Evolutionary conservation across 208 protist species (phyloP), one percentile per base, ranked within the genome.

Genomic region (Histomonas meleagridis): DNA sequence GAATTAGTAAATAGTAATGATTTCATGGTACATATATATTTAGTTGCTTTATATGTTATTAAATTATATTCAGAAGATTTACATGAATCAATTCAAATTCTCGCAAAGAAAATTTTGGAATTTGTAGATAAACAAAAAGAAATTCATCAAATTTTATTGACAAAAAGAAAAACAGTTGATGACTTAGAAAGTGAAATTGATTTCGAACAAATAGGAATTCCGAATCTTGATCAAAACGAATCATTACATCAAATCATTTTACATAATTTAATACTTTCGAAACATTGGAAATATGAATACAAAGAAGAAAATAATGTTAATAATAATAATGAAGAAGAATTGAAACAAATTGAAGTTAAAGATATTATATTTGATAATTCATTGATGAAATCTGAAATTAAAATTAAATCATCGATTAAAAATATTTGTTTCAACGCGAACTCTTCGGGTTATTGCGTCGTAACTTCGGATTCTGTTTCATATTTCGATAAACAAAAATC

Each of bases 161-260:
- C 7, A 65, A 65, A 28, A 32, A 12, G 60, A 10, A 65, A n/a
- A 65, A n/a, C 16, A n/a, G n/a, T 65, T 65, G n/a, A 65, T 65
- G 3, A 65, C 3, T 10, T 65, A n/a, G 23, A 18, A n/a, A 46
- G 55, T 38, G 46, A 86, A 38, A 23, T 43, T 46, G 76, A 86
- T 32, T 14, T 38, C 3, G 76, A 86, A 55, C 76, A 86, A 5
- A 51, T 43, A 9, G 28, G 3, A 5, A 26, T 86, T 46, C 18
- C 76, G 12, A 86, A 55, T 28, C 18, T 86, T 16, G 76, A 86
- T 49, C 76, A 86, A 48, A 86, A 86, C 32, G 76, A 86, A 38
- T 57, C 46, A n/a, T 26, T 86, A 0, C 76, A 86, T 49, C 40
- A 86, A 28, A 86, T 86, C 38, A 23, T 16, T 16, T 28, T 86